A percentile compares a stretch with the other conserved stretches of the same genome.
Evolutionary conservation across 371 early-diverging fungal genomes (phyloP).

Genomic region (Mucor racemosus): DNA sequence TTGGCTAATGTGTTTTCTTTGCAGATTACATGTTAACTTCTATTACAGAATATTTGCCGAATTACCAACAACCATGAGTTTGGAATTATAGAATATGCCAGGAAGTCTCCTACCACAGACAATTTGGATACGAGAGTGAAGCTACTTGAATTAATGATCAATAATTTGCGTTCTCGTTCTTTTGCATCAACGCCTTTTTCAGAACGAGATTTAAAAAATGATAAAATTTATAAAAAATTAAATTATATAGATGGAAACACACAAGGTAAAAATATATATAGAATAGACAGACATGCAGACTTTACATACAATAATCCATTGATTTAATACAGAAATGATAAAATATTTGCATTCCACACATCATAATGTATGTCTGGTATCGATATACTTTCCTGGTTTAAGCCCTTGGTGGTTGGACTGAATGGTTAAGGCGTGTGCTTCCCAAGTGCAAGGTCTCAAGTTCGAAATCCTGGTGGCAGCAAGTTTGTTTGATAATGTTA

Average conservation of each 20-base stretch:
- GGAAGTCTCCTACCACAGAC: conserved; percentile 24
- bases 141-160: conserved; percentile 19
- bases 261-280: conserved; percentile 20
- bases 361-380: no score
- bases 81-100: conserved; percentile 27
- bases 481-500: no score
- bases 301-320: conserved; percentile 18
- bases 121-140: conserved; percentile 12
- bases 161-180: conserved; percentile 23
- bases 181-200: conserved; percentile 22
- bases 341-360: conserved; percentile 5
- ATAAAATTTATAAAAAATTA: conserved; percentile 12
- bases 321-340: conserved; percentile 18
- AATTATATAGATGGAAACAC: conserved; percentile 18
- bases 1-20: conserved; percentile 11
- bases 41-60: no score
- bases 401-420: no score
- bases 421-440: no score
- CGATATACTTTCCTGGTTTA: no score
- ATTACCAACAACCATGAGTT: conserved; percentile 1
- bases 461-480: no score
- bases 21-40: conserved; percentile 9
- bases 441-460: no score
- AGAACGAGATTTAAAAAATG: conserved; percentile 23
- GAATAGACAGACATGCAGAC: conserved; percentile 19